Evolutionary conservation across 768 basidiomycete genomes (phyloP).

Genomic region (Pleurotus platypus): DNA sequence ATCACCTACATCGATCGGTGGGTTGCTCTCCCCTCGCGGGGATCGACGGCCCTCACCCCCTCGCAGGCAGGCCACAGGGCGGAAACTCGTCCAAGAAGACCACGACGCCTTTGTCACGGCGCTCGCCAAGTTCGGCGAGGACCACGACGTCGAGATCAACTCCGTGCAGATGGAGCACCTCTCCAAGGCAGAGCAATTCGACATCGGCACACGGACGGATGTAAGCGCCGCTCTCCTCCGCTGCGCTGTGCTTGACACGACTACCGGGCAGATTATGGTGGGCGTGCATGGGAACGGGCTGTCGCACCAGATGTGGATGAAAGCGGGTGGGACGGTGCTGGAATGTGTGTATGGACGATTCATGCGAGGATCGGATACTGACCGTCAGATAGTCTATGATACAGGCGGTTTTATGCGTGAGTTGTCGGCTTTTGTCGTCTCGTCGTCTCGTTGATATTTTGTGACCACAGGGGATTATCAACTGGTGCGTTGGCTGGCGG

Average conservation of each 20-base stretch:
- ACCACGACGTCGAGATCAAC: slow-evolving; percentile 2
- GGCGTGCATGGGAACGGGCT: slow-evolving; percentile 7
- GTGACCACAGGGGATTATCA: not conserved
- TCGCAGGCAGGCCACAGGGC: not conserved
- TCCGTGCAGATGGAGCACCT: slow-evolving; percentile 3
- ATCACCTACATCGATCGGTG: slow-evolving; percentile 8
- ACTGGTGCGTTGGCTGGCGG: not conserved
- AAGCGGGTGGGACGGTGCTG: not conserved
- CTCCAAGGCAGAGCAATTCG: slow-evolving; percentile 1
- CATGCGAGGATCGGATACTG: not conserved
- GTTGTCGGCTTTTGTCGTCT: not conserved
- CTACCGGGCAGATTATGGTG: slow-evolving; percentile 2
- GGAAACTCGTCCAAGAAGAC: not conserved
- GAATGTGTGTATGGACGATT: not conserved
- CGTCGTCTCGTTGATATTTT: no score
- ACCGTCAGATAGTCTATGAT: not conserved
- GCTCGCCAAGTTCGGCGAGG: not conserved
- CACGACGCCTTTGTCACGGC: not conserved
- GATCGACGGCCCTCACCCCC: not conserved
- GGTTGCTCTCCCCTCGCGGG: not conserved
- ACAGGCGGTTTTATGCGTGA: not conserved
- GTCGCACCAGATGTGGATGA: slow-evolving; percentile 9
- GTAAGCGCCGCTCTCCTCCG: not conserved
- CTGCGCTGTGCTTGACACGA: not conserved
- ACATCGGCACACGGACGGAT: slow-evolving; percentile 6